phyloP scores from a whole-genome alignment of 208 protist genomes.

The Leishmania lainsoni region DNA sequence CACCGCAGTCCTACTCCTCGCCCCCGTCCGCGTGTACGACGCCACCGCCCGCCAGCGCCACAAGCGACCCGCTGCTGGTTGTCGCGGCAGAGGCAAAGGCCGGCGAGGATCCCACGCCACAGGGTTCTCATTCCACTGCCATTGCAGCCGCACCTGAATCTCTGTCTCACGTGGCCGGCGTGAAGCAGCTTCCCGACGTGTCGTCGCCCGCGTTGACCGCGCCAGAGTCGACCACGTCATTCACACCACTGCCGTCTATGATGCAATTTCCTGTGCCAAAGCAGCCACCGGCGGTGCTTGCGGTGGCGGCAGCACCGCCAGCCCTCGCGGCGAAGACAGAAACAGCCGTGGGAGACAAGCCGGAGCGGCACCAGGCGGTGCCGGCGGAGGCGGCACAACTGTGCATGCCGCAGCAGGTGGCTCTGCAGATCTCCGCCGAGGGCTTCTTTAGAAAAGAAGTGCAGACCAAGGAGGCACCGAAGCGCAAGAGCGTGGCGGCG shows the following conservation, averaged over 20 bases:
- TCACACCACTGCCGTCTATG: neutral
- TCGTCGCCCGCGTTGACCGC: neutral
- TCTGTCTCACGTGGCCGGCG: neutral
- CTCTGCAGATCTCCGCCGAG: conserved; percentile 28
- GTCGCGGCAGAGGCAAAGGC: conserved; percentile 9
- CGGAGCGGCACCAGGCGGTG: neutral
- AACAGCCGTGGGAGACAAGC: neutral
- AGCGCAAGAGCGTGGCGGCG: neutral
- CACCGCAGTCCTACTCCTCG: neutral
- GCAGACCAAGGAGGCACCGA: conserved; percentile 9
- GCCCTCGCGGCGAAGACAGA: no score
- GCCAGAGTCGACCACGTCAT: neutral
- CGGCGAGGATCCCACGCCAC: conserved; percentile 14
- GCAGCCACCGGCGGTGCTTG: neutral
- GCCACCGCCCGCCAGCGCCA: neutral
- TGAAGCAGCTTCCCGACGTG: conserved; percentile 9
- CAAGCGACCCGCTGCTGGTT: neutral
- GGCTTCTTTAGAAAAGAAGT: conserved; percentile 22
- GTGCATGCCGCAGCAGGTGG: conserved; percentile 23
- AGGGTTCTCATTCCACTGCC: neutral
- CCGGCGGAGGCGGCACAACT: conserved; percentile 3
- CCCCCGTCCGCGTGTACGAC: neutral
- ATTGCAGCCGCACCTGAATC: neutral
- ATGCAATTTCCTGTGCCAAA: neutral
- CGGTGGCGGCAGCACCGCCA: neutral